A percentile compares a stretch with the other conserved stretches of the same genome.
These are phyloP conservation scores for Pythium graminicola DNA, from an alignment of 352 stramenopile genomes.

Conservation along the genomic window DNA sequence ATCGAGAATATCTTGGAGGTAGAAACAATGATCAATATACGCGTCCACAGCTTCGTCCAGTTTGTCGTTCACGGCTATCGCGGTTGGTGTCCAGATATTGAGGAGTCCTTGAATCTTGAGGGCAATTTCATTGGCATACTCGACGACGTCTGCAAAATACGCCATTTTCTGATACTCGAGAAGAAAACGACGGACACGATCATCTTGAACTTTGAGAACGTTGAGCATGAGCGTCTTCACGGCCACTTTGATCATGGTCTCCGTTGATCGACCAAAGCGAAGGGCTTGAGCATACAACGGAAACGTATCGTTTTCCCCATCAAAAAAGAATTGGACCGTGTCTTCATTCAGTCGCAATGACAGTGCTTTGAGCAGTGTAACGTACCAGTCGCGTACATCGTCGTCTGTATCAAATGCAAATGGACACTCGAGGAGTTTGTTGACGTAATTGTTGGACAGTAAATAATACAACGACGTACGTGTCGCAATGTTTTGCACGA, in stretches of 20 bases:
- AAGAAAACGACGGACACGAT: slow-evolving; percentile 70
- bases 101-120: slow-evolving; percentile 69
- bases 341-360: slow-evolving; percentile 80
- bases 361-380: slow-evolving; percentile 84
- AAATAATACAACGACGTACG: slow-evolving; percentile 92
- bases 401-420: slow-evolving; percentile 62
- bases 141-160: slow-evolving; percentile 78
- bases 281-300: slow-evolving; percentile 71
- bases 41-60: slow-evolving; percentile 72
- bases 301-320: slow-evolving; percentile 44
- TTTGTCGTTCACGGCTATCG: slow-evolving; percentile 47
- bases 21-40: slow-evolving; percentile 83
- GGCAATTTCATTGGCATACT: slow-evolving; percentile 66
- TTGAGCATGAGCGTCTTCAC: slow-evolving; percentile 86
- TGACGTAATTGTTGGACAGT: slow-evolving; percentile 94
- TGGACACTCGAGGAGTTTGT: slow-evolving; percentile 85
- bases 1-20: slow-evolving; percentile 78
- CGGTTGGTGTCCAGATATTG: slow-evolving; percentile 42
- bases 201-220: slow-evolving; percentile 70
- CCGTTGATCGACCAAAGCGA: slow-evolving; percentile 55
- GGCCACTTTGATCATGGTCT: slow-evolving; percentile 82
- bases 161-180: slow-evolving; percentile 62
- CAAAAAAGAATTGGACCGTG: slow-evolving; percentile 88
- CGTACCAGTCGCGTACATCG: slow-evolving; percentile 86
- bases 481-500: slow-evolving; percentile 88